Base-by-base conservation (phyloP, 1,139 yeast species). In the Entelexis sorbosivorans region DNA sequence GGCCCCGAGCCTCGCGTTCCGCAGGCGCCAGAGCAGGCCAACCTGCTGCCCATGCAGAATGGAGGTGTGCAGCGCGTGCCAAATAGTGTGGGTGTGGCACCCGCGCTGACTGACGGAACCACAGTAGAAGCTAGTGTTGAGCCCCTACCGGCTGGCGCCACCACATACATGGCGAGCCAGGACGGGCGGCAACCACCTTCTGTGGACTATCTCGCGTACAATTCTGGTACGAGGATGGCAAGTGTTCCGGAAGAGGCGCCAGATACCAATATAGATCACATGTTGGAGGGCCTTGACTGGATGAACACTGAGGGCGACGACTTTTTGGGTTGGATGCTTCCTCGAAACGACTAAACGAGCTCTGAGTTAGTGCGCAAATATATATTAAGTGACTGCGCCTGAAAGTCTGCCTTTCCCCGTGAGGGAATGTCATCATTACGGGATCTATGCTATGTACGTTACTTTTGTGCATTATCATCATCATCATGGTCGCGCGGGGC, bases 261-360 rank as follows among this genome's bases (percentile, higher is more conserved):
- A 14, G 45, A 19, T n/a, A 31, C 44, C 7, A 33, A 53, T n/a
- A 17, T 48, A 4, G 26, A 61, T 49, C 63, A 64, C 13, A 81
- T 66, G 75, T 84, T 72, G 67, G 95, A 86, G 61, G 82, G 88
- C 22, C 78, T 80, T 47, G 89, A 87, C 32, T 86, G 95, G 95
- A 79, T 81, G 68, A 86, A 84, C 59, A 75, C 75, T 13, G 82
- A 78, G 51, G 78, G 78, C 54, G 96, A 88, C 64, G 96, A 88
- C 64, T 82, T 89, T 63, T 71, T 89, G 49, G 96, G 96, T n/a
- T 89, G 96, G 96, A 83, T 88, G 71, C 96, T 51, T 17, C 56
- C 56, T 3, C 36, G 88, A 63, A 79, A 75, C 55, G 76, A 77
- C 59, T 76, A 31, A 19, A 8, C 28, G 7, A 22, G 4, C 24